Evolutionary conservation across 768 basidiomycete species (phyloP).

Genomic region (Tulasnella sp.): DNA sequence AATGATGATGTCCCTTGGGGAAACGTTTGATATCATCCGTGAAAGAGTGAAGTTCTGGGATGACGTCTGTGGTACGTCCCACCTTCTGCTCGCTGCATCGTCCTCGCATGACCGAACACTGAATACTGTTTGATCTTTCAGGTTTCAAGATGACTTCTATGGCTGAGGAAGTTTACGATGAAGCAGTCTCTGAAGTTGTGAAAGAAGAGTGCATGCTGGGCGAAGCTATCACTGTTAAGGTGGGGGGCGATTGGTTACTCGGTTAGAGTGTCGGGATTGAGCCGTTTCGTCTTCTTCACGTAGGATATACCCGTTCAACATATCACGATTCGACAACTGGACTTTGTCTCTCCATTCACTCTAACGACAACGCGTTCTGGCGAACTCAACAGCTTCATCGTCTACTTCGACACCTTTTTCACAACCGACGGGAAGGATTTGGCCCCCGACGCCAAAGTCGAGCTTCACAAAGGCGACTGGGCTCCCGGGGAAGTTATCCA

Average conservation of each 20-base stretch:
- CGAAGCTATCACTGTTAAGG: constrained; percentile 68
- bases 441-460: constrained; percentile 55
- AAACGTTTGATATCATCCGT: constrained; percentile 71
- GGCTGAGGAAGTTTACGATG: constrained; percentile 71
- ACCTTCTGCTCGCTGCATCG: neutral
- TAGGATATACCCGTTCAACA: constrained; percentile 77
- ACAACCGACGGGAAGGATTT: constrained; percentile 59
- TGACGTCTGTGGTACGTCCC: constrained; percentile 77
- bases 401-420: constrained; percentile 97
- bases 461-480: constrained; percentile 41
- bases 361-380: constrained; percentile 56
- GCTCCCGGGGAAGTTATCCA: constrained; percentile 37
- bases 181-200: constrained; percentile 84
- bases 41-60: constrained; percentile 90
- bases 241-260: constrained; percentile 42
- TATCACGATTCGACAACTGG: constrained; percentile 69
- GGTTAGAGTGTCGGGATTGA: neutral
- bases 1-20: constrained; percentile 83
- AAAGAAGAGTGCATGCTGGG: constrained; percentile 66
- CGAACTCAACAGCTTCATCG: constrained; percentile 76
- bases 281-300: neutral
- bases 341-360: constrained; percentile 77
- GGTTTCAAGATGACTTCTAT: constrained; percentile 90
- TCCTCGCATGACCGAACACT: neutral
- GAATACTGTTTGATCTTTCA: constrained; percentile 42